These are phyloP conservation scores for Brassica balearica DNA, from an alignment of 441 rosid genomes.

Conservation along the genomic window DNA sequence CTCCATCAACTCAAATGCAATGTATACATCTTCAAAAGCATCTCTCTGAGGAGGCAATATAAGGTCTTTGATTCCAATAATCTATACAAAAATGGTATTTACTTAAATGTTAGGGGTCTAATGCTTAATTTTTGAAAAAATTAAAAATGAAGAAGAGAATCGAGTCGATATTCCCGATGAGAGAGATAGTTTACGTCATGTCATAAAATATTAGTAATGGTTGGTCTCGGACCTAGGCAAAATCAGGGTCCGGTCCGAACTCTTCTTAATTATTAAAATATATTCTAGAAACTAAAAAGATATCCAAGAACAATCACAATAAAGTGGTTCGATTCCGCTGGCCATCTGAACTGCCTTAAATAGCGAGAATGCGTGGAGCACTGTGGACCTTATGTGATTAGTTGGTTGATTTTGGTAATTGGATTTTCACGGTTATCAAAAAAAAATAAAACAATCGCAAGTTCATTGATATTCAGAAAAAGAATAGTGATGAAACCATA, in stretches of 20 bases:
- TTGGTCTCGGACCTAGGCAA: not conserved
- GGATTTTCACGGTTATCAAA: too few species aligned
- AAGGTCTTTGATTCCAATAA: conserved; percentile 87
- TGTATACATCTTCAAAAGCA: conserved; percentile 78
- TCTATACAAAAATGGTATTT: conserved; percentile 51
- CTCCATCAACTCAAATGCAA: conserved; percentile 85
- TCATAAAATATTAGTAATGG: not conserved
- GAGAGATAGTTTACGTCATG: not conserved
- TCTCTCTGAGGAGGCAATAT: conserved; percentile 80
- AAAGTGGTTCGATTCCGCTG: too few species aligned
- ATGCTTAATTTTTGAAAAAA: not conserved
- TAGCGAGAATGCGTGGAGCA: too few species aligned
- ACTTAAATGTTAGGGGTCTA: conserved; percentile 4
- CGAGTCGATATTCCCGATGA: not conserved
- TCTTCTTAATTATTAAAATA: not conserved
- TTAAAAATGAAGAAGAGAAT: not conserved
- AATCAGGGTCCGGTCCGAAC: not conserved
- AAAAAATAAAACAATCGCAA: not conserved
- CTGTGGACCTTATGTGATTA: too few species aligned
- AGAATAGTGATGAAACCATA: conserved; percentile 27
- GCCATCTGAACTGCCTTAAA: too few species aligned
- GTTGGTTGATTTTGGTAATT: too few species aligned
- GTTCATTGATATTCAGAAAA: not conserved
- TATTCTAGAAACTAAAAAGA: not conserved
- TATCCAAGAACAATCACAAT: not conserved